Base-by-base conservation (phyloP, 805 yeast species). In the Candida yuanshanica region DNA sequence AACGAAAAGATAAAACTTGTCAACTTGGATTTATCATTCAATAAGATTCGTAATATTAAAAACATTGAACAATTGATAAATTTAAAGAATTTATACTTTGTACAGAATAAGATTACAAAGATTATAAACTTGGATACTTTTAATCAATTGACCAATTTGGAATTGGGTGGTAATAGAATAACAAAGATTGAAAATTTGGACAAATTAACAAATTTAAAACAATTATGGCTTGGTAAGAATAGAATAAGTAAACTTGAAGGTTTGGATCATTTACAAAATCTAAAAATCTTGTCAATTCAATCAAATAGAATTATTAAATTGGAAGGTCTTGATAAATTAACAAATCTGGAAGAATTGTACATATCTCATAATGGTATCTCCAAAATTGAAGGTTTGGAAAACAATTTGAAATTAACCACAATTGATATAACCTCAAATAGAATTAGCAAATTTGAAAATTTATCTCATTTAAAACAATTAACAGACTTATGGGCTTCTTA, bases 401-500 rank as follows among this genome's bases (percentile, higher is more conserved):
- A 80, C 20, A 79, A 86, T 55, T 48, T 50, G 14, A 83, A 85
- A 37, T 69, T 93, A 39, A 75, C 71, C 9, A 83, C 84, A 0
- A 60, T 93, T 44, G 99, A 93, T 58, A 72, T 93, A 17, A 83
- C 97, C 0, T 76, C 85, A 2, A 93, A 93, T 60, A 68, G 68
- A 43, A 70, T 93, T 31, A 51, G 70, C 4, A 71, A 74, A 38
- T 63, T 93, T 33, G 81, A 77, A 43, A 80, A 83, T 48, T 50
- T 93, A 39, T 63, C 68, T 1, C 93, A 84, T 51, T 70, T 93
- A 43, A 60, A 50, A 1, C 55, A 81, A n/a, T 69, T 93, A 43
- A 89, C 96, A 8, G 99, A 93, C 62, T 68, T 93, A 40, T 93
- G 99, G 99, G 88, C 95, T 20, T 84, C 96, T 0, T 76, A 77